Base-by-base conservation (phyloP, 2,329 filamentous ascomycete genomes). In the Cylindrodendrum hubeiense region DNA sequence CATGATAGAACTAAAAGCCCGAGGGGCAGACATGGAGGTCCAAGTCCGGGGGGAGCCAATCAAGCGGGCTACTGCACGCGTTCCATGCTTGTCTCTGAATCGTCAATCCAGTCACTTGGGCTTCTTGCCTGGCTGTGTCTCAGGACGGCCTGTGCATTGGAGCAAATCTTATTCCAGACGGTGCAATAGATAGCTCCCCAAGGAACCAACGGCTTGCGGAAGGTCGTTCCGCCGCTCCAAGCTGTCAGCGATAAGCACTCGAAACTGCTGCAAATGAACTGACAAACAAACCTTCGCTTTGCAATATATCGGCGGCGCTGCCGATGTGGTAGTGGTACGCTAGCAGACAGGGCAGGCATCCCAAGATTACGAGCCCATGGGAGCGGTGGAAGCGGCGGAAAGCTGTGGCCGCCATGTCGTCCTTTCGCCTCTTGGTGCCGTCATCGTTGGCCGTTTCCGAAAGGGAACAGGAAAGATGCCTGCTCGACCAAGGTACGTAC, bases 1-100 rank as follows among this genome's bases (percentile, higher is more conserved):
- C 57, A 43, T 54, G 57, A 43, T 47, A 41, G 57, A 54, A 26
- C 43, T 9, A 60, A 46, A 21, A 41, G 54, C 46, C 22, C 15
- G 6, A 17, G 15, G 37, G 15, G 15, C 37, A n/a, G 37, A 17
- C 37, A 15, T 46, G 58, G 46, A 37, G 57, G 62, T 49, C 41
- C 69, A 69, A 75, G 72, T 77, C 75, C 68, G 75, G 75, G 75
- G 75, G 60, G 67, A 60, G 55, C 75, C 75, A 77, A 77, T 77
- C 75, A 77, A 75, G 76, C 73, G 67, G 59, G 52, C 62, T 19
- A n/a, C 37, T 26, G 43, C 44, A 54, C 63, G 39, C 56, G 63
- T 49, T 58, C 58, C 56, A 50, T 26, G 52, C 44, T 68, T 71
- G 71, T 66, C 61, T 70, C 53, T 65, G 33, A 70, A 71, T 72